Evolutionary conservation across 768 basidiomycete genomes (phyloP).

Genomic region (Mycena crocata): DNA sequence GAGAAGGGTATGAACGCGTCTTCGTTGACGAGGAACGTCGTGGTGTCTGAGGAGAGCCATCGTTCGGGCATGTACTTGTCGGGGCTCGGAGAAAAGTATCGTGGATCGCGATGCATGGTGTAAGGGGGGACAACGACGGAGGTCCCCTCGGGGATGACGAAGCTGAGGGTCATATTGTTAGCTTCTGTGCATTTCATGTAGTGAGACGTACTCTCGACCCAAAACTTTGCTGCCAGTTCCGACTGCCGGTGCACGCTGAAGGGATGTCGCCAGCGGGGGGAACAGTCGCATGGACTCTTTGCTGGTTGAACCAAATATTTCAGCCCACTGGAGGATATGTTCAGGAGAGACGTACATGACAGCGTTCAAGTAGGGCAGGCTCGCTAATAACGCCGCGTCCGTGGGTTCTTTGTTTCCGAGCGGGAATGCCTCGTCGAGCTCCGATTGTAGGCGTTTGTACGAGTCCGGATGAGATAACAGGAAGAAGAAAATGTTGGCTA

Average conservation of each 20-base stretch:
- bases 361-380: slow-evolving; percentile 49
- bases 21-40: slow-evolving; percentile 43
- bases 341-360: slow-evolving; percentile 41
- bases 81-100: slow-evolving; percentile 55
- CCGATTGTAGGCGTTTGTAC: slow-evolving; percentile 51
- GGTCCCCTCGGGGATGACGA: slow-evolving; percentile 54
- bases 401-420: slow-evolving; percentile 8
- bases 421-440: slow-evolving; percentile 49
- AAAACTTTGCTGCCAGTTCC: slow-evolving; percentile 22
- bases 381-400: slow-evolving; percentile 30
- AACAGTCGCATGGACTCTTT: slow-evolving; percentile 21
- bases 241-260: slow-evolving; percentile 16
- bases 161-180: neutral
- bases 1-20: slow-evolving; percentile 60
- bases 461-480: slow-evolving; percentile 52
- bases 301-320: neutral
- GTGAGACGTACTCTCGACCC: slow-evolving; percentile 6
- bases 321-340: neutral
- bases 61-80: slow-evolving; percentile 50
- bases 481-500: slow-evolving; percentile 53
- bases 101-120: slow-evolving; percentile 55
- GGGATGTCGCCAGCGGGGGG: slow-evolving; percentile 4
- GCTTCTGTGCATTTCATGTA: neutral
- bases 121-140: slow-evolving; percentile 54
- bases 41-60: slow-evolving; percentile 48